Conservation (phyloP, 2,329 filamentous ascomycete genomes). For the Alternaria brassicicola region DNA sequence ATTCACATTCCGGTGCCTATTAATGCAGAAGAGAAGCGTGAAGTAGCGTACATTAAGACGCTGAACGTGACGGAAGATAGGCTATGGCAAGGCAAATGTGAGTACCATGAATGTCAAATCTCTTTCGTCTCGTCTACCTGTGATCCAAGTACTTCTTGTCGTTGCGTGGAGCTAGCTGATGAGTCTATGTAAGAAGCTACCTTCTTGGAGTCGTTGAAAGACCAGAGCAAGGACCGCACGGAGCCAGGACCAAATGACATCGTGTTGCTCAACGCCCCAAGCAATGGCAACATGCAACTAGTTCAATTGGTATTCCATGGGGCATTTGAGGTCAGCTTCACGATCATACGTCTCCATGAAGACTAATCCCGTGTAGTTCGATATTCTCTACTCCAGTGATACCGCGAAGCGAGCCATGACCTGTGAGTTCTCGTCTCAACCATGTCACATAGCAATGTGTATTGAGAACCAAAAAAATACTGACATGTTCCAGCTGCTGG, state of each 20-base stretch:
- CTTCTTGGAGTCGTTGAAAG: conserved; percentile 62
- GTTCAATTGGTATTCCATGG: conserved; percentile 90
- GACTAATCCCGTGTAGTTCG: conserved; percentile 65
- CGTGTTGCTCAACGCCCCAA: conserved; percentile 68
- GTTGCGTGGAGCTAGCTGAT: conserved; percentile 18
- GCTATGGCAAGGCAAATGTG: conserved; percentile 80
- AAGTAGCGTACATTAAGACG: conserved; percentile 74
- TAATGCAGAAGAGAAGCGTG: conserved; percentile 61
- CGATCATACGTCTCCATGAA: background rate
- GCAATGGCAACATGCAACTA: conserved; percentile 78
- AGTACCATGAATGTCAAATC: conserved; percentile 18
- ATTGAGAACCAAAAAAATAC: background rate
- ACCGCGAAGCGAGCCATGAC: conserved; percentile 63
- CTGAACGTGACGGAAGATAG: conserved; percentile 66
- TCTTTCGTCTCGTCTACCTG: background rate
- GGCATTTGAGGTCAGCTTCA: conserved; percentile 66
- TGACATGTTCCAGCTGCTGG: conserved; percentile 55
- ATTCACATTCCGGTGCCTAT: conserved; percentile 69
- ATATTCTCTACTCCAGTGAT: conserved; percentile 84
- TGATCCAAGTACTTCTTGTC: too few relatives aligned
- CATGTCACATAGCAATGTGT: background rate
- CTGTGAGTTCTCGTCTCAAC: conserved; percentile 46
- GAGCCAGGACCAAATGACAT: conserved; percentile 20
- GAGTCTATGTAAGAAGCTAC: conserved; percentile 58
- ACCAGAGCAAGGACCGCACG: conserved; percentile 58